These are phyloP conservation scores for Ogataea hybrid DNA, from an alignment of 1,139 yeast species.

Conservation along the genomic window DNA sequence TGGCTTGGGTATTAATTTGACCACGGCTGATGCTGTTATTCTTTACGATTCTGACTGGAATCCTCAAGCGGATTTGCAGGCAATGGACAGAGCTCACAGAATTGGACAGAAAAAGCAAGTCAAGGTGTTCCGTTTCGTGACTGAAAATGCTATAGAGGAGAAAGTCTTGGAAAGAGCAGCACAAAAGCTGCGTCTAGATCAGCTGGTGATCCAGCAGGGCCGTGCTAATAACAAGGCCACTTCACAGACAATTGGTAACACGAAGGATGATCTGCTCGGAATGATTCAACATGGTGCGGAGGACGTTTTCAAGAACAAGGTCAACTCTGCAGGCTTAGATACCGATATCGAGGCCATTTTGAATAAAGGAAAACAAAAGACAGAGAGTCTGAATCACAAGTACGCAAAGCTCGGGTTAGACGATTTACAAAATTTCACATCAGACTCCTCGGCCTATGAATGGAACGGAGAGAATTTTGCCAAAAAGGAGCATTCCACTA, in stretches of 20 bases:
- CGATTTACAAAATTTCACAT: constrained; percentile 84
- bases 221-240: constrained; percentile 47
- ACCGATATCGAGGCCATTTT: constrained; percentile 83
- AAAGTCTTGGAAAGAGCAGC: constrained; percentile 95
- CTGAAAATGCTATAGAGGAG: constrained; percentile 96
- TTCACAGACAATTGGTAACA: constrained; percentile 44
- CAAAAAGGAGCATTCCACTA: constrained; percentile 52
- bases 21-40: constrained; percentile 89
- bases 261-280: constrained; percentile 81
- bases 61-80: constrained; percentile 98
- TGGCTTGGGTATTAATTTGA: constrained; percentile 92
- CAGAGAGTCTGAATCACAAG: constrained; percentile 71
- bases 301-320: constrained; percentile 62
- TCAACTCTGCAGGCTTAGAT: constrained; percentile 37
- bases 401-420: constrained; percentile 86
- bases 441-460: constrained; percentile 84
- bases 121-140: constrained; percentile 84
- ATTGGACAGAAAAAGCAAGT: constrained; percentile 98
- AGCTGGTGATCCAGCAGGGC: constrained; percentile 94
- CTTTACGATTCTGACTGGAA: constrained; percentile 97
- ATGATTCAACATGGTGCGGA: constrained; percentile 99
- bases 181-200: constrained; percentile 88
- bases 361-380: constrained; percentile 75
- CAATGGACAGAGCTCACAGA: constrained; percentile 98
- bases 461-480: constrained; percentile 98